Conservation (phyloP, 2,329 filamentous ascomycete species). For the Nemania sp. region DNA sequence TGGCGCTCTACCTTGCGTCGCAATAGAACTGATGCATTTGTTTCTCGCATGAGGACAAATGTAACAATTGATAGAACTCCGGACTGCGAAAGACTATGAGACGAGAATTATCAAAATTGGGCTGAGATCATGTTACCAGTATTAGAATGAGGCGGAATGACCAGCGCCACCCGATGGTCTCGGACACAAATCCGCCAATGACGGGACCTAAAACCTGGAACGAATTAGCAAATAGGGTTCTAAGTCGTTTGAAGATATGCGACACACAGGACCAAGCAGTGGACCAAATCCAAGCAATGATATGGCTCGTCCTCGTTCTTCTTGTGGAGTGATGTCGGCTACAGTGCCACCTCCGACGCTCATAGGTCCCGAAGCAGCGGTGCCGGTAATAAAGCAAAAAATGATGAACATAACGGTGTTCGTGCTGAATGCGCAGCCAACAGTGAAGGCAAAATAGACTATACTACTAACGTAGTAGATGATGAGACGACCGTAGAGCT, state of each 20-base stretch:
- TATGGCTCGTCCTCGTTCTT: slow-evolving; percentile 39
- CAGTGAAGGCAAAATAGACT: slow-evolving; percentile 38
- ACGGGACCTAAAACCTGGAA: background rate
- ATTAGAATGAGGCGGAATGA: slow-evolving; percentile 44
- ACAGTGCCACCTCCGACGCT: slow-evolving; percentile 44
- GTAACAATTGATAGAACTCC: background rate
- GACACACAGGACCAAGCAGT: background rate
- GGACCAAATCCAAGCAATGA: slow-evolving; percentile 32
- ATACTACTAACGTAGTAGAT: slow-evolving; percentile 40
- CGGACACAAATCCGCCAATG: slow-evolving; percentile 40
- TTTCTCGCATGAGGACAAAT: slow-evolving; percentile 10
- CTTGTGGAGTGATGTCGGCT: slow-evolving; percentile 37
- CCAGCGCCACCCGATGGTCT: slow-evolving; percentile 54
- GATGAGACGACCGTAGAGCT: slow-evolving; percentile 42
- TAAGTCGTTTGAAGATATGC: background rate
- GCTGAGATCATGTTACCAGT: too few relatives aligned
- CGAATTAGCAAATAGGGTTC: background rate
- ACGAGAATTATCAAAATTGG: slow-evolving; percentile 21
- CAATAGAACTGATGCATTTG: slow-evolving; percentile 2
- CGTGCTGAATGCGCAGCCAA: slow-evolving; percentile 37
- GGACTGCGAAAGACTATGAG: background rate
- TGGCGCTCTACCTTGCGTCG: background rate
- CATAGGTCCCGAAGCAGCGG: slow-evolving; percentile 34
- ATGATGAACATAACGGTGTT: slow-evolving; percentile 40
- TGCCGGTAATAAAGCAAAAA: slow-evolving; percentile 40